A percentile compares a stretch with the other conserved stretches of the same genome.
These are phyloP conservation scores for Poterioochromonas sp. DNA, from an alignment of 352 stramenopile species.

Conservation along the genomic window DNA sequence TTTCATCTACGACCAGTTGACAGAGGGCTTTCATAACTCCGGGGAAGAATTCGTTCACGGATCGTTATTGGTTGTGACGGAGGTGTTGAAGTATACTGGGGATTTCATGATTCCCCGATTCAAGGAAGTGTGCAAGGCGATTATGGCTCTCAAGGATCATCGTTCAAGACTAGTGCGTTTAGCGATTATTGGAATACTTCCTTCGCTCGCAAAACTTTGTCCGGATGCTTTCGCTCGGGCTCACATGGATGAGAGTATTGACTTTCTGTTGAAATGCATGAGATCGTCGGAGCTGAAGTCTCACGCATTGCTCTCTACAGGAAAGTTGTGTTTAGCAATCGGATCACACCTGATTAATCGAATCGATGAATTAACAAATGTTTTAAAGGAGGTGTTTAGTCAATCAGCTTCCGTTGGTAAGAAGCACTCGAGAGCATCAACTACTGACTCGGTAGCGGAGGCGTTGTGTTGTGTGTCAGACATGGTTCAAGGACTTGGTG, in stretches of 20 bases:
- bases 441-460: slow-evolving; percentile 37
- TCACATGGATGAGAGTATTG: slow-evolving; percentile 71
- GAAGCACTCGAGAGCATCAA: neutral
- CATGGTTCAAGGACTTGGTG: slow-evolving; percentile 61
- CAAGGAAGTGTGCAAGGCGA: slow-evolving; percentile 80
- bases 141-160: slow-evolving; percentile 80
- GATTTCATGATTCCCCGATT: slow-evolving; percentile 94
- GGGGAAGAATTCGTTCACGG: slow-evolving; percentile 64
- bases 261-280: slow-evolving; percentile 62
- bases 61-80: slow-evolving; percentile 83
- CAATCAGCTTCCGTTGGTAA: neutral
- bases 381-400: neutral
- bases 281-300: neutral
- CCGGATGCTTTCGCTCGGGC: slow-evolving; percentile 80
- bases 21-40: slow-evolving; percentile 47
- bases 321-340: slow-evolving; percentile 12
- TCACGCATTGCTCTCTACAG: slow-evolving; percentile 36
- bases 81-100: slow-evolving; percentile 83
- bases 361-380: slow-evolving; percentile 35
- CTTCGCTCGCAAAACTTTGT: slow-evolving; percentile 79
- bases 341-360: slow-evolving; percentile 7
- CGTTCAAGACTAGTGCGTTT: slow-evolving; percentile 53
- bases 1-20: slow-evolving; percentile 74
- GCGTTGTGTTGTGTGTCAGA: slow-evolving; percentile 67
- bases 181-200: slow-evolving; percentile 71